Evolutionary conservation across 306 rosid species (phyloP).

Genomic region (Adenanthera pavonina): DNA sequence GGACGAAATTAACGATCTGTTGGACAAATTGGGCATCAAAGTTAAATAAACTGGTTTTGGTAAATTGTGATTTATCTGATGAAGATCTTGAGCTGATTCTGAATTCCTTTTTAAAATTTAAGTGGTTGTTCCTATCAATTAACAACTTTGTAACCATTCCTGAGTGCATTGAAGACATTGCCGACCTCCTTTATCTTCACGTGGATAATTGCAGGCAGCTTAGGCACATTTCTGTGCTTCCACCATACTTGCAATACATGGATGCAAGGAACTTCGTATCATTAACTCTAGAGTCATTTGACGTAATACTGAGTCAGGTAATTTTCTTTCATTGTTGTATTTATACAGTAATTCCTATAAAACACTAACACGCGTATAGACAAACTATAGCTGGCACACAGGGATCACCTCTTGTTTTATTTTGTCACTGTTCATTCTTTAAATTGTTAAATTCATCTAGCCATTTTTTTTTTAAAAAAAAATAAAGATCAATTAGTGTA

Average conservation of each 20-base stretch:
- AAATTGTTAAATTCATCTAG: too few species aligned
- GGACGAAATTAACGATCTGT: conserved; percentile 17
- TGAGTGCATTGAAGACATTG: conserved; percentile 40
- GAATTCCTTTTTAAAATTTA: conserved; percentile 23
- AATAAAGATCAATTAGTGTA: too few species aligned
- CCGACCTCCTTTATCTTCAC: conserved; percentile 29
- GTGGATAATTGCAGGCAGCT: conserved; percentile 35
- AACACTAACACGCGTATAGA: too few species aligned
- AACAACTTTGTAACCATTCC: conserved; percentile 42
- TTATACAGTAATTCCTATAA: too few species aligned
- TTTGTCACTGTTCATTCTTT: too few species aligned
- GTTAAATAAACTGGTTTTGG: conserved; percentile 27
- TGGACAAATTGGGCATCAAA: conserved; percentile 24
- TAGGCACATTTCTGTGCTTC: conserved; percentile 36
- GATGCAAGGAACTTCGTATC: conserved; percentile 35
- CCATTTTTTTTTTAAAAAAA: too few species aligned
- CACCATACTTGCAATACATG: conserved; percentile 32
- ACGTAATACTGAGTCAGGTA: conserved; percentile 37
- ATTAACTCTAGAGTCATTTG: conserved; percentile 33
- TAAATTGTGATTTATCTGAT: conserved; percentile 38
- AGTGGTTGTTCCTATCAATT: conserved; percentile 36
- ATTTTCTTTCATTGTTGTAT: background rate
- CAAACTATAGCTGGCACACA: too few species aligned
- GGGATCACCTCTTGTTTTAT: too few species aligned
- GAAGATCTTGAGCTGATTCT: conserved; percentile 37